phyloP scores from a whole-genome alignment of 192 early-diverging fungal genomes.

The Coemansia sp. region DNA sequence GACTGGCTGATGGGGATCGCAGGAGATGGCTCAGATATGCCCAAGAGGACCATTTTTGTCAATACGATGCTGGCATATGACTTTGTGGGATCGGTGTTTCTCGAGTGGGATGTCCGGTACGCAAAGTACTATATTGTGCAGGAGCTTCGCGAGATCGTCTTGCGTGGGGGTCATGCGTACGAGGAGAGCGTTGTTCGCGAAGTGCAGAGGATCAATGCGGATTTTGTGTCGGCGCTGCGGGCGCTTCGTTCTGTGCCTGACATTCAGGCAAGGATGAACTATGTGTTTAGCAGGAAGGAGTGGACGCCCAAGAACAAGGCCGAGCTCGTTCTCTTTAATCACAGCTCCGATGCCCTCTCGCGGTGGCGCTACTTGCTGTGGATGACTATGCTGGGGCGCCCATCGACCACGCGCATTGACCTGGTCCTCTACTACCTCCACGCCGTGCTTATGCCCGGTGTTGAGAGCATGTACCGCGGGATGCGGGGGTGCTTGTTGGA shows the following conservation, averaged over 20 bases:
- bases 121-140: constrained; percentile 41
- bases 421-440: constrained; percentile 29
- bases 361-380: constrained; percentile 45
- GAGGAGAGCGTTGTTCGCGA: background rate
- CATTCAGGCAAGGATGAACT: background rate
- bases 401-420: constrained; percentile 28
- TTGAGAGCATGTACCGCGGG: constrained; percentile 6
- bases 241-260: background rate
- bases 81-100: constrained; percentile 12
- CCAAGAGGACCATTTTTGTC: constrained; percentile 23
- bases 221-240: constrained; percentile 1
- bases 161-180: background rate
- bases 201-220: constrained; percentile 4
- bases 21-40: background rate
- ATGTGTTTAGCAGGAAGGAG: constrained; percentile 4
- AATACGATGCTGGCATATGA: constrained; percentile 14
- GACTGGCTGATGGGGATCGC: constrained; percentile 32
- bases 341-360: constrained; percentile 16
- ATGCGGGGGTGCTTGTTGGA: background rate
- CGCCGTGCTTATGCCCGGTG: constrained; percentile 9
- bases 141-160: constrained; percentile 7
- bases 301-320: constrained; percentile 18
- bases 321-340: constrained; percentile 8
- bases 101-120: constrained; percentile 21
- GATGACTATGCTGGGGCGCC: constrained; percentile 26